A percentile compares a stretch with the other conserved stretches of the same genome.
phyloP scores from a whole-genome alignment of 441 rosid genomes.

The Brassica hybrid region DNA sequence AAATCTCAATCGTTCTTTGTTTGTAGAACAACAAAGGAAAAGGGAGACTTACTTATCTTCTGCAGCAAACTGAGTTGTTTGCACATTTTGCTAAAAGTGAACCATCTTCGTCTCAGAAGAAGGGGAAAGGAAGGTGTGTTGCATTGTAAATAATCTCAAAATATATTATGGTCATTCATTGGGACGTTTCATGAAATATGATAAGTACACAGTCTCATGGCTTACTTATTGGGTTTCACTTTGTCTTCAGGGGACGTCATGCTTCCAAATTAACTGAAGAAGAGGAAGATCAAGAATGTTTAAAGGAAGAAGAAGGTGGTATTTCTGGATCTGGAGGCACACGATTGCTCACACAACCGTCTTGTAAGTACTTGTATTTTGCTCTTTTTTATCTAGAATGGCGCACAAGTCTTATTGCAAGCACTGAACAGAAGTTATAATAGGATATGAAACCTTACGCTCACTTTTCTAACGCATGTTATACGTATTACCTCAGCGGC shows the following conservation, averaged over 20 bases:
- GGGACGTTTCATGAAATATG: not conserved
- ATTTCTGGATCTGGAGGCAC: not conserved
- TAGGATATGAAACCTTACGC: not conserved
- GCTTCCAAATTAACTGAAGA: conserved; percentile 1
- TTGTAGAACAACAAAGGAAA: conserved; percentile 83
- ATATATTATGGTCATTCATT: not conserved
- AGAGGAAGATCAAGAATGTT: not conserved
- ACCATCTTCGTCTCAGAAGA: conserved; percentile 73
- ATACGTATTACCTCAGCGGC: conserved; percentile 1
- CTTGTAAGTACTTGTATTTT: conserved; percentile 14
- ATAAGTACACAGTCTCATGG: not conserved
- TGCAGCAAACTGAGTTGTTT: conserved; percentile 97
- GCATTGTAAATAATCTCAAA: not conserved
- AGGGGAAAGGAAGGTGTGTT: conserved; percentile 59
- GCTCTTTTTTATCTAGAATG: conserved; percentile 17
- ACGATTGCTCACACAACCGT: not conserved
- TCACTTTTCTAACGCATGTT: conserved; percentile 14
- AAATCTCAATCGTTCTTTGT: conserved; percentile 5
- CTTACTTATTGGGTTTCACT: not conserved
- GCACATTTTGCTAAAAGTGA: conserved; percentile 96
- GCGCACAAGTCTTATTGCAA: not conserved
- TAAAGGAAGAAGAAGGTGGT: not conserved
- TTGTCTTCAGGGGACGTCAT: not conserved
- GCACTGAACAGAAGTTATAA: not conserved
- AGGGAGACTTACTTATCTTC: conserved; percentile 87